These are phyloP conservation scores for Amanita phalloides DNA, from an alignment of 768 basidiomycete genomes.

Conservation along the genomic window DNA sequence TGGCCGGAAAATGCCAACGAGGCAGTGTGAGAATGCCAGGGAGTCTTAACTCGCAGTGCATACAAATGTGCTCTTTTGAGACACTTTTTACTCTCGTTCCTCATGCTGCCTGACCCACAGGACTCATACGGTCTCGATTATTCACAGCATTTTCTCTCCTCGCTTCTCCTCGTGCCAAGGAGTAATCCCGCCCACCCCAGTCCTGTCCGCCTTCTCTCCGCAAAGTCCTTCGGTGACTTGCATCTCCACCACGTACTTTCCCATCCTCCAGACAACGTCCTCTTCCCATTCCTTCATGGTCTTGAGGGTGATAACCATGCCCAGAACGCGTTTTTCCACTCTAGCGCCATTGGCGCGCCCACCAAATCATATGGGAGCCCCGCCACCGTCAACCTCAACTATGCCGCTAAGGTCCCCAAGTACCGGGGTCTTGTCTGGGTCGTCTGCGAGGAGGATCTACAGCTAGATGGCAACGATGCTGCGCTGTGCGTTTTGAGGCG, in stretches of 20 bases:
- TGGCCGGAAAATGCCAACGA: not conserved
- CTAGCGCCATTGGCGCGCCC: conserved; percentile 16
- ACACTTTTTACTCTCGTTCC: not conserved
- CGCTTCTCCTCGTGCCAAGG: conserved; percentile 11
- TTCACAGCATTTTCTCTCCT: conserved; percentile 14
- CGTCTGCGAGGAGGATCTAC: conserved; percentile 61
- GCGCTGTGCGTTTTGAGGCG: conserved; percentile 15
- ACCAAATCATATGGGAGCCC: conserved; percentile 9
- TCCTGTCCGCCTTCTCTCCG: conserved; percentile 24
- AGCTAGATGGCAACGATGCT: conserved; percentile 22
- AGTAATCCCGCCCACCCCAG: not conserved
- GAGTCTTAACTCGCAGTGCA: not conserved
- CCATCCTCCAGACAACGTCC: conserved; percentile 69
- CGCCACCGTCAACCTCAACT: conserved; percentile 7
- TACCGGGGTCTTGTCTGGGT: conserved; percentile 82
- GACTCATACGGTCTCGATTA: conserved; percentile 15
- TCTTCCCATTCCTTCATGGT: conserved; percentile 87
- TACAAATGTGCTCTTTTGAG: conserved; percentile 2
- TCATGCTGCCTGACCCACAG: not conserved
- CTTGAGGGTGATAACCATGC: conserved; percentile 72
- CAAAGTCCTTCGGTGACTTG: conserved; percentile 43
- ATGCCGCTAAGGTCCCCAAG: conserved; percentile 22
- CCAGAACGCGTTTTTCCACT: conserved; percentile 74
- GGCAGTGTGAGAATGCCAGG: conserved; percentile 1
- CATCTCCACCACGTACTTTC: conserved; percentile 52